Conservation (phyloP, 768 basidiomycete species). For the Kwoniella dejecticola region DNA sequence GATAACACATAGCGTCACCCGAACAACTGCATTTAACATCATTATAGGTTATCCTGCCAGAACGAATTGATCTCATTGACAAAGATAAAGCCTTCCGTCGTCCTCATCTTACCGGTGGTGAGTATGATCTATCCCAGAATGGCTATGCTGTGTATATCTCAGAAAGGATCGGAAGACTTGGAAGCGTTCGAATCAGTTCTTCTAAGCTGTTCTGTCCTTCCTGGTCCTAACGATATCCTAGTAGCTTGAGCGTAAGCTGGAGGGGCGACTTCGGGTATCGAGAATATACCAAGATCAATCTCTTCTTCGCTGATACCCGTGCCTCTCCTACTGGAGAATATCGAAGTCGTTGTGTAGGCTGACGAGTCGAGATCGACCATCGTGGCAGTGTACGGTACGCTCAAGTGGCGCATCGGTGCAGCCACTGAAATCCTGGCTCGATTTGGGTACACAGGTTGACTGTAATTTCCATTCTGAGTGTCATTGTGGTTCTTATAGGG, state of each 20-base stretch:
- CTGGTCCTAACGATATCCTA: constrained; percentile 2
- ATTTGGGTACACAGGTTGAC: too few species aligned
- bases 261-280: constrained; percentile 5
- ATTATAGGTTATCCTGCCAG: too few species aligned
- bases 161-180: background rate
- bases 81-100: too few species aligned
- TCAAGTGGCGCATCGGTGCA: constrained; percentile 1
- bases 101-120: too few species aligned
- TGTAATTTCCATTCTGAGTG: background rate
- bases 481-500: background rate
- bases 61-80: too few species aligned
- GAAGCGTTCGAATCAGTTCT: background rate
- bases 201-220: background rate
- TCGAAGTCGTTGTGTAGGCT: background rate
- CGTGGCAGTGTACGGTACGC: constrained; percentile 6
- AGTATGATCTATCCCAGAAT: too few species aligned
- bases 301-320: constrained; percentile 7
- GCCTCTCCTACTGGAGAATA: constrained; percentile 5
- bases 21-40: too few species aligned
- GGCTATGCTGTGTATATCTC: too few species aligned
- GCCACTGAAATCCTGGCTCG: constrained; percentile 6
- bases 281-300: constrained; percentile 3
- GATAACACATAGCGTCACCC: too few species aligned
- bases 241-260: constrained; percentile 10
- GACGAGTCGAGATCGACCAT: background rate